Evolutionary conservation across 129 eudicot species (phyloP).

Genomic region (Escallonia herrerae): DNA sequence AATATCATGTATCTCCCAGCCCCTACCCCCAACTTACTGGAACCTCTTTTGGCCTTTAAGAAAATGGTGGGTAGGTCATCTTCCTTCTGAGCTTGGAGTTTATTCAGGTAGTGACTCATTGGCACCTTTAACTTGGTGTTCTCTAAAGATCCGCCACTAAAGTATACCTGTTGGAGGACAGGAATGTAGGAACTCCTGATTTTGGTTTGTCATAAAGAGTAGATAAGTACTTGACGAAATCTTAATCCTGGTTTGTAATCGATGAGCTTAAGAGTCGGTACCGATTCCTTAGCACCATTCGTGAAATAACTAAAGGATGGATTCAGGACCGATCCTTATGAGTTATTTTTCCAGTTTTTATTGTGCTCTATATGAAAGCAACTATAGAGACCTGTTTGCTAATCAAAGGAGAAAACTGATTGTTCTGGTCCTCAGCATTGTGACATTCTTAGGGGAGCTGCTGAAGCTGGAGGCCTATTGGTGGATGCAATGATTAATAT

Average conservation of each 20-base stretch:
- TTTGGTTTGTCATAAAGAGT: neutral
- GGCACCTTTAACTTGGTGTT: neutral
- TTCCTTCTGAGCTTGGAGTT: neutral
- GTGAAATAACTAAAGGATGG: too few species aligned
- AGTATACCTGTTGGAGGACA: neutral
- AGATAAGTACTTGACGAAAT: neutral
- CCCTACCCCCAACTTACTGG: too few species aligned
- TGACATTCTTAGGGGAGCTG: slow-evolving; percentile 96
- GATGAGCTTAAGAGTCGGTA: too few species aligned
- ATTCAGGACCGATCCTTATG: neutral
- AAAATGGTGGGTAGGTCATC: too few species aligned
- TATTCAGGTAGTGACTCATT: too few species aligned
- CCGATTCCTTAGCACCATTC: too few species aligned
- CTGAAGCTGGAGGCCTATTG: slow-evolving; percentile 94
- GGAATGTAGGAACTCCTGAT: neutral
- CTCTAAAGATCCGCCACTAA: neutral
- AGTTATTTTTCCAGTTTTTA: too few species aligned
- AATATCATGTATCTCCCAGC: neutral
- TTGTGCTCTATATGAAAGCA: too few species aligned
- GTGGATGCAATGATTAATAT: slow-evolving; percentile 90
- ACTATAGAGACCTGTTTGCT: neutral
- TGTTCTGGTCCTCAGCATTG: slow-evolving; percentile 57
- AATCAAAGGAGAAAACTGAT: neutral
- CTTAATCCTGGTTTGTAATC: too few species aligned
- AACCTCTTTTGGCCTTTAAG: too few species aligned